Percentiles rank a stretch among this genome's conserved stretches.
Evolutionary conservation across 23 red algal species (phyloP).

Genomic region (Gracilaria domingensis): DNA sequence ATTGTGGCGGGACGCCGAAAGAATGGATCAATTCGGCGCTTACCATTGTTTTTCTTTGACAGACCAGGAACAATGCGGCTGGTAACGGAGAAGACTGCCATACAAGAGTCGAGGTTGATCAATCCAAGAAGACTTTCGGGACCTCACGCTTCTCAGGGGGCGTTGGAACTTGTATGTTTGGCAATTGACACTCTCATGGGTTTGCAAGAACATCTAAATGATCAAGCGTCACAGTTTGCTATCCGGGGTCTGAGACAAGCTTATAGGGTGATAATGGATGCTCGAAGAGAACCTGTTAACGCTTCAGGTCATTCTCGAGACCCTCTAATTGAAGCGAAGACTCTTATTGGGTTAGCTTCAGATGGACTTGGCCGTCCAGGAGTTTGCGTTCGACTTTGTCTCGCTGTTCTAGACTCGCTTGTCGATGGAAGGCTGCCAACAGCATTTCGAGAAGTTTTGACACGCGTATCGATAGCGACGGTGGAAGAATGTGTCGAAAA

Average conservation of each 20-base stretch:
- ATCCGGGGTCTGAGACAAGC: constrained; percentile 37
- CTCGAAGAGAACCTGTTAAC: constrained; percentile 50
- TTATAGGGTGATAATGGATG: constrained; percentile 38
- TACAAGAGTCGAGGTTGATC: constrained; percentile 59
- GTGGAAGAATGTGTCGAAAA: constrained; percentile 16
- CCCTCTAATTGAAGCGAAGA: constrained; percentile 44
- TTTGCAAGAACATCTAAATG: constrained; percentile 11
- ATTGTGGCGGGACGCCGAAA: constrained; percentile 20
- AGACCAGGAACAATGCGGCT: constrained; percentile 1
- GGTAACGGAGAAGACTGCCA: constrained; percentile 21
- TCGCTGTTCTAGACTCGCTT: constrained; percentile 50
- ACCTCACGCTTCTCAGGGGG: constrained; percentile 41
- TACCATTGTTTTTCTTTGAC: constrained; percentile 48
- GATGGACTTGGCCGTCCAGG: constrained; percentile 52
- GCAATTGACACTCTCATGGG: constrained; percentile 48
- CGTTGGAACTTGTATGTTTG: constrained; percentile 39
- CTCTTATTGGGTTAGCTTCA: constrained; percentile 34
- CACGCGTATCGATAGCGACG: constrained; percentile 22
- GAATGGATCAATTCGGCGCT: neutral
- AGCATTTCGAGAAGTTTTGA: constrained; percentile 46
- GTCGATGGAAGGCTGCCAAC: constrained; percentile 37
- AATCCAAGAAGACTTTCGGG: constrained; percentile 27
- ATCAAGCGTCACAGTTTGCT: constrained; percentile 38
- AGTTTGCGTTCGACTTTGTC: constrained; percentile 22
- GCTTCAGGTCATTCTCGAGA: constrained; percentile 47